A percentile compares a stretch with the other conserved stretches of the same genome.
Evolutionary conservation across 768 basidiomycete genomes (phyloP).

Genomic region (Neoboletus subvelutipes): DNA sequence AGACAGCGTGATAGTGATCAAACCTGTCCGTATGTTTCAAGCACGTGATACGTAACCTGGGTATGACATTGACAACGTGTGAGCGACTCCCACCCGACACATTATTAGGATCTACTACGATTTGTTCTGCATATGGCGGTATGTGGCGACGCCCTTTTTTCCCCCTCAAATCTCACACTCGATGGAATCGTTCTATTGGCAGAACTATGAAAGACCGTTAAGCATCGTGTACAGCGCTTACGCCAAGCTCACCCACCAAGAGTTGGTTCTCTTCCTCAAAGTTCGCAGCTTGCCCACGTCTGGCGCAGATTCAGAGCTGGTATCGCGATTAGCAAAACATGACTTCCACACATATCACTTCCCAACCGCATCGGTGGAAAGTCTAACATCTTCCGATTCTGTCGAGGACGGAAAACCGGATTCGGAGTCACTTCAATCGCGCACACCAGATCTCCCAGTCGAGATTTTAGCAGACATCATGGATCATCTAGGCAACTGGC

Average conservation of each 20-base stretch:
- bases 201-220: slow-evolving; percentile 30
- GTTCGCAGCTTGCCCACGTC: slow-evolving; percentile 66
- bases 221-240: slow-evolving; percentile 67
- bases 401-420: slow-evolving; percentile 21
- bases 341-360: slow-evolving; percentile 76
- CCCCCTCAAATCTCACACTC: slow-evolving; percentile 14
- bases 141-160: slow-evolving; percentile 18
- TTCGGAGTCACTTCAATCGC: slow-evolving; percentile 33
- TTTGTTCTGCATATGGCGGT: slow-evolving; percentile 40
- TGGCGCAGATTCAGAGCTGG: slow-evolving; percentile 64
- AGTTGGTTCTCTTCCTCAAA: slow-evolving; percentile 74
- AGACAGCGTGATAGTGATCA: too few species aligned
- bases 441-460: slow-evolving; percentile 62
- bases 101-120: slow-evolving; percentile 1
- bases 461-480: slow-evolving; percentile 77
- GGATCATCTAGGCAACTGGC: slow-evolving; percentile 82
- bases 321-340: slow-evolving; percentile 68
- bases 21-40: background rate
- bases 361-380: slow-evolving; percentile 31
- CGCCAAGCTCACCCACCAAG: slow-evolving; percentile 59
- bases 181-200: slow-evolving; percentile 9
- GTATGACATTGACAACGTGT: background rate
- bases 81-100: slow-evolving; percentile 6
- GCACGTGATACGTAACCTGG: background rate
- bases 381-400: slow-evolving; percentile 26